phyloP scores from a whole-genome alignment of 495 filamentous ascomycete genomes.

The Xylaria curta region DNA sequence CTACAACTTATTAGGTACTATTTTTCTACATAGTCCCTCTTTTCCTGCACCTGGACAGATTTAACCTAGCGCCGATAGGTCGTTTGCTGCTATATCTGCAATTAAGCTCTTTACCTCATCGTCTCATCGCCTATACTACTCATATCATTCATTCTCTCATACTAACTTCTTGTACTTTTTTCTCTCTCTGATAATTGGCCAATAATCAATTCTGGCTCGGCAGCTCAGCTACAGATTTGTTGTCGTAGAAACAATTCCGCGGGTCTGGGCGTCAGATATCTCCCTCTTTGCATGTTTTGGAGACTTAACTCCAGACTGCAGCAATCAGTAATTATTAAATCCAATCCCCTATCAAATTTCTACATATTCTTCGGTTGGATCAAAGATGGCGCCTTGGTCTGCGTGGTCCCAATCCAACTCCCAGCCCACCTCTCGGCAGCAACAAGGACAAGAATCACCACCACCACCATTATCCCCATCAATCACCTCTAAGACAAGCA shows the following conservation, averaged over 20 bases:
- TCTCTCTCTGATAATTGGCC: too few species aligned
- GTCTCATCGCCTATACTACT: neutral
- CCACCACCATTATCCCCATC: neutral
- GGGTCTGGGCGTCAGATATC: neutral
- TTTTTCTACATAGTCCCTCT: neutral
- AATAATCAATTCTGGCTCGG: neutral
- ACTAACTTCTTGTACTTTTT: neutral
- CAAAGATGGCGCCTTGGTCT: slow-evolving; percentile 26
- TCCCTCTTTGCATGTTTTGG: neutral
- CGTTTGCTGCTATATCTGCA: neutral
- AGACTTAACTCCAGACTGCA: neutral
- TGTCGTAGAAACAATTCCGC: neutral
- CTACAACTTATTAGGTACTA: too few species aligned
- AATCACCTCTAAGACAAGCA: neutral
- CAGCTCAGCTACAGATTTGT: neutral
- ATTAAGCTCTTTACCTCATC: neutral
- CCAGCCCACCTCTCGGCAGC: slow-evolving; percentile 16
- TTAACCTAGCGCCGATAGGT: neutral
- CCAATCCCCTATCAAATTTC: neutral
- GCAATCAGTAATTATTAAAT: neutral
- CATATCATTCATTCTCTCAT: neutral
- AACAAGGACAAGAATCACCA: slow-evolving; percentile 9
- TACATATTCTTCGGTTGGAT: neutral
- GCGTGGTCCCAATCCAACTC: slow-evolving; percentile 11
- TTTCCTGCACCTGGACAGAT: neutral